A percentile compares a stretch with the other conserved stretches of the same genome.
phyloP scores from a whole-genome alignment of 2,329 filamentous ascomycete species.

The Fonsecaea pugnacius region DNA sequence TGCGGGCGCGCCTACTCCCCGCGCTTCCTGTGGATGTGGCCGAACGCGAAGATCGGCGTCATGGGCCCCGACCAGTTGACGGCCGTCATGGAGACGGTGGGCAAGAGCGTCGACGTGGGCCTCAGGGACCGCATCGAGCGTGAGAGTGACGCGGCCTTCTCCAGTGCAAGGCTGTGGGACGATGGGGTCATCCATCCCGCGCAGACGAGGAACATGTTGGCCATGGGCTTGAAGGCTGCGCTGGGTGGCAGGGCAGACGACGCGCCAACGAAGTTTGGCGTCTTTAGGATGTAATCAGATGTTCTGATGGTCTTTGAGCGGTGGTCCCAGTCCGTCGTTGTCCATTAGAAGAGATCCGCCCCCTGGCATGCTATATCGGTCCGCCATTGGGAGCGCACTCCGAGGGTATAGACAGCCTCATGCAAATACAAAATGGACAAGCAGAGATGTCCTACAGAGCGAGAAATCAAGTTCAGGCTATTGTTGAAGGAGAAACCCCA shows the following conservation, averaged over 20 bases:
- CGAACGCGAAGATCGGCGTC: conserved; percentile 91
- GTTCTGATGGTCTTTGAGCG: background rate
- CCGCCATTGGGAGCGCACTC: background rate
- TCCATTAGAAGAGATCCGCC: background rate
- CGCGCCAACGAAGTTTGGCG: conserved; percentile 71
- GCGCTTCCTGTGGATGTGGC: conserved; percentile 94
- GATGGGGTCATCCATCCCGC: conserved; percentile 79
- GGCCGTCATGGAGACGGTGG: conserved; percentile 92
- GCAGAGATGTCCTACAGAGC: background rate
- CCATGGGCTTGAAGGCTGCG: conserved; percentile 72
- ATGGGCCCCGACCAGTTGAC: conserved; percentile 95
- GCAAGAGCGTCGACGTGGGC: conserved; percentile 77
- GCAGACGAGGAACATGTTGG: conserved; percentile 74
- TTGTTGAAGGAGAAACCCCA: background rate
- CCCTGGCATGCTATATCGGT: background rate
- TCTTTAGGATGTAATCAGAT: conserved; percentile 73
- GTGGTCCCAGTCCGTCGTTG: background rate
- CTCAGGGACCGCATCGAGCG: conserved; percentile 82
- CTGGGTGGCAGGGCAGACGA: conserved; percentile 68
- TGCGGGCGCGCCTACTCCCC: conserved; percentile 92
- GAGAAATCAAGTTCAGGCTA: background rate
- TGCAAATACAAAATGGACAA: background rate
- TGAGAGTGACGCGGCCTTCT: conserved; percentile 88
- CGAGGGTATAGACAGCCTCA: background rate
- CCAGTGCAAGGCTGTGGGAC: conserved; percentile 88